A percentile compares a stretch with the other conserved stretches of the same genome.
phyloP scores from a whole-genome alignment of 441 rosid species.

The Gossypium schwendimanii region DNA sequence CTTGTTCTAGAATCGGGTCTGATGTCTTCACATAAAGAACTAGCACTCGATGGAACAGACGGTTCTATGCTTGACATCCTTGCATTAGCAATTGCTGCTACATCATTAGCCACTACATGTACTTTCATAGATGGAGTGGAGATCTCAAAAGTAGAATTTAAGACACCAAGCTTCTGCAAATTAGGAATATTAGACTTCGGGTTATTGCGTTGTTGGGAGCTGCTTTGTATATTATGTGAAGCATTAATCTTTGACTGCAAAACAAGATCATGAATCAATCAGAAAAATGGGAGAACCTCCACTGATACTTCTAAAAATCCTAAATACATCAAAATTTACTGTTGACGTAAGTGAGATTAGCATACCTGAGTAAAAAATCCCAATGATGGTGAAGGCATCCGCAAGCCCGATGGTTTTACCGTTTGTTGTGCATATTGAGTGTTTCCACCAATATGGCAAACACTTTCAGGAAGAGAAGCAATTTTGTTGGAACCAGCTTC shows the following conservation, averaged over 20 bases:
- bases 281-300: slow-evolving; percentile 9
- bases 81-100: slow-evolving; percentile 19
- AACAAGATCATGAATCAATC: slow-evolving; percentile 17
- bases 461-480: slow-evolving; percentile 29
- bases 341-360: slow-evolving; percentile 4
- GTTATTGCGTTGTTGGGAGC: slow-evolving; percentile 27
- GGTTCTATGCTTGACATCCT: slow-evolving; percentile 18
- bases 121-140: slow-evolving; percentile 23
- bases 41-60: slow-evolving; percentile 24
- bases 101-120: slow-evolving; percentile 17
- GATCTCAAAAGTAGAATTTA: slow-evolving; percentile 31
- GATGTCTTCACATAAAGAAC: slow-evolving; percentile 26
- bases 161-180: slow-evolving; percentile 19
- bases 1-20: slow-evolving; percentile 17
- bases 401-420: slow-evolving; percentile 73
- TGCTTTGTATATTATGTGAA: slow-evolving; percentile 29
- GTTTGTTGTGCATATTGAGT: slow-evolving; percentile 27
- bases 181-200: slow-evolving; percentile 30
- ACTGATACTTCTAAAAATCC: neutral
- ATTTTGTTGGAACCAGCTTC: slow-evolving; percentile 25
- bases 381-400: slow-evolving; percentile 86
- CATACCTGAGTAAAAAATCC: slow-evolving; percentile 76
- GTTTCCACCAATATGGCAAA: slow-evolving; percentile 19
- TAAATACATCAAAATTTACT: neutral
- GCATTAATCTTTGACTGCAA: slow-evolving; percentile 61